A percentile compares a stretch with the other conserved stretches of the same genome.
Evolutionary conservation across 1,284 basidiomycete genomes (phyloP).

Genomic region (Athelia sp.): DNA sequence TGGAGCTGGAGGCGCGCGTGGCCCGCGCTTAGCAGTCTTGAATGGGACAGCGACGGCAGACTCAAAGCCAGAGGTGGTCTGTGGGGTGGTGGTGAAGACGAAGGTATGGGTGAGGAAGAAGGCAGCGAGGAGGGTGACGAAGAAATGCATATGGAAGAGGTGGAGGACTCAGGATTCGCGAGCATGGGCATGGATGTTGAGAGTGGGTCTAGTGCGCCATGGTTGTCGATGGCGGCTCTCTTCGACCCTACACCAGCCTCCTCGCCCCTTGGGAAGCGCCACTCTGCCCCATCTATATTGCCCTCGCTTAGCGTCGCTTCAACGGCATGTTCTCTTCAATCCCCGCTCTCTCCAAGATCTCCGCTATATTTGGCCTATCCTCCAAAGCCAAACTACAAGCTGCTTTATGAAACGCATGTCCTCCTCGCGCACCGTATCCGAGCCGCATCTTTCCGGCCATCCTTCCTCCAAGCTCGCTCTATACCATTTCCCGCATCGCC

Average conservation of each 20-base stretch:
- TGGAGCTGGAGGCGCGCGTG: slow-evolving; percentile 54
- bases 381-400: slow-evolving; percentile 56
- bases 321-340: too few relatives aligned
- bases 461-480: slow-evolving; percentile 50
- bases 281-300: slow-evolving; percentile 37
- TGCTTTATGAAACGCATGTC: slow-evolving; percentile 64
- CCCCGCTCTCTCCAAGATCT: too few relatives aligned
- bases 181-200: slow-evolving; percentile 29
- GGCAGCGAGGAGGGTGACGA: slow-evolving; percentile 38
- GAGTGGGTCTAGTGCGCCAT: background rate
- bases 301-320: slow-evolving; percentile 18
- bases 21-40: too few relatives aligned
- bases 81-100: slow-evolving; percentile 58
- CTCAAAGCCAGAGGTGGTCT: slow-evolving; percentile 14
- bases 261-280: slow-evolving; percentile 19
- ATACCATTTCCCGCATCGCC: slow-evolving; percentile 15
- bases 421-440: slow-evolving; percentile 58
- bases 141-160: slow-evolving; percentile 21
- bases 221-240: slow-evolving; percentile 9
- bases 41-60: background rate
- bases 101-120: slow-evolving; percentile 77
- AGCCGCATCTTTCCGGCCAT: slow-evolving; percentile 51
- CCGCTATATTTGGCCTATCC: slow-evolving; percentile 6
- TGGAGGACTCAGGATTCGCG: slow-evolving; percentile 42
- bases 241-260: background rate